These are phyloP conservation scores for Suillus subluteus DNA, from an alignment of 768 basidiomycete species.

Conservation along the genomic window DNA sequence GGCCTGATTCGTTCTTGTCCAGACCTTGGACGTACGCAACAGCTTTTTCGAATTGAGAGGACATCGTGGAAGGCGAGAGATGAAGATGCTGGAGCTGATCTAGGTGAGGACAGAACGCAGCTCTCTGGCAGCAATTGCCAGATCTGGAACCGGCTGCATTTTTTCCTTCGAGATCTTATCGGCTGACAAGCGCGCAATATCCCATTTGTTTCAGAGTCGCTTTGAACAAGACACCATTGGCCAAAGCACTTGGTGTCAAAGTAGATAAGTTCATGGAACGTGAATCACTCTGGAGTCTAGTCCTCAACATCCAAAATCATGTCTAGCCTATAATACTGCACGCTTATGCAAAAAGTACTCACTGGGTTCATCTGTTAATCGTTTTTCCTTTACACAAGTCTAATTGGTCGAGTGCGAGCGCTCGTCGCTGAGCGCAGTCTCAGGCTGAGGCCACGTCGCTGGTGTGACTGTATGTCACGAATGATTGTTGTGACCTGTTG, in stretches of 20 bases:
- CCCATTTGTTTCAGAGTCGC: background rate
- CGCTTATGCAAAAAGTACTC: background rate
- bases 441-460: background rate
- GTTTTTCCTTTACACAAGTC: background rate
- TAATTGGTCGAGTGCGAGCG: background rate
- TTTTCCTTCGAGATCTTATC: constrained; percentile 4
- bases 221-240: background rate
- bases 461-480: constrained; percentile 12
- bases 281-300: background rate
- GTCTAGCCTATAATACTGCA: background rate
- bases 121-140: background rate
- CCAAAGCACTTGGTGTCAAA: background rate
- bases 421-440: background rate
- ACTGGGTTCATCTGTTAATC: background rate
- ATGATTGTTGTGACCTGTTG: constrained; percentile 11
- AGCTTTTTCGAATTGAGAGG: constrained; percentile 79
- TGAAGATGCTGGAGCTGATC: background rate
- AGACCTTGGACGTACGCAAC: constrained; percentile 65
- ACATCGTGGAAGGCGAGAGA: constrained; percentile 50
- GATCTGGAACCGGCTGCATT: constrained; percentile 7
- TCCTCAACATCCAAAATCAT: background rate
- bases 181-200: background rate
- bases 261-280: background rate
- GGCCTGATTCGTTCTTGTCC: constrained; percentile 75
- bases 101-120: background rate